Percentiles rank a stretch among this genome's conserved stretches.
phyloP scores from a whole-genome alignment of 2,329 filamentous ascomycete genomes.

The Paraphaeosphaeria minitans region DNA sequence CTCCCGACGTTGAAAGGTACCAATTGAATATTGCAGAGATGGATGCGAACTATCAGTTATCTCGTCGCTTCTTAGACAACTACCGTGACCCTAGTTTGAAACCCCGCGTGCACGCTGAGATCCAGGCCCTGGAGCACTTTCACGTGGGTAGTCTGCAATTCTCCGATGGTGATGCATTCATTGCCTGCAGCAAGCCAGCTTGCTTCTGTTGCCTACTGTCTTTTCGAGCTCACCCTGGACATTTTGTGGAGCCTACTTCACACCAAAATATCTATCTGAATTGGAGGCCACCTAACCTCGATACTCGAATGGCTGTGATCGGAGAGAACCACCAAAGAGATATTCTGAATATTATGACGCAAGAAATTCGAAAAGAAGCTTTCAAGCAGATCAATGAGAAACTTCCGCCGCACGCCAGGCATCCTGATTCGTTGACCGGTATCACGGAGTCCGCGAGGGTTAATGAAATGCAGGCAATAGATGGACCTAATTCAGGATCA shows the following conservation, averaged over 20 bases:
- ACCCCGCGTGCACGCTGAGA: constrained; percentile 52
- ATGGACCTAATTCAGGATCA: background rate
- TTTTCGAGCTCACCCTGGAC: constrained; percentile 48
- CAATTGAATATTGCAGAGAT: constrained; percentile 25
- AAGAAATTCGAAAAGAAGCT: constrained; percentile 19
- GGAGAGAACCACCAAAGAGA: constrained; percentile 13
- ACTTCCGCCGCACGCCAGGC: constrained; percentile 7
- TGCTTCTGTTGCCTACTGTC: constrained; percentile 58
- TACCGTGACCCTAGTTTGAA: constrained; percentile 34
- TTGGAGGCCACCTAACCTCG: constrained; percentile 47
- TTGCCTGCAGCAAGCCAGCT: constrained; percentile 59
- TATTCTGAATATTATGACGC: constrained; percentile 21
- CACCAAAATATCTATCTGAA: constrained; percentile 51
- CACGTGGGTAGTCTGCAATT: constrained; percentile 41
- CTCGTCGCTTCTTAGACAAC: constrained; percentile 25
- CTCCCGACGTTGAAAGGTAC: too few relatives aligned
- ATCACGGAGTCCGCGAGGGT: background rate
- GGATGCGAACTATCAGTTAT: constrained; percentile 34
- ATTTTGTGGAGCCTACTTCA: constrained; percentile 25
- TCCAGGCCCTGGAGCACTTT: constrained; percentile 57
- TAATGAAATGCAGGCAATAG: background rate
- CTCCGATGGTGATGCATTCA: constrained; percentile 50
- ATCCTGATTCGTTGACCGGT: background rate
- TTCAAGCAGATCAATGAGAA: constrained; percentile 18
- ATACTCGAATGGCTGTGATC: background rate